phyloP scores from a whole-genome alignment of 805 yeast genomes.

The Saturnispora halmiae region DNA sequence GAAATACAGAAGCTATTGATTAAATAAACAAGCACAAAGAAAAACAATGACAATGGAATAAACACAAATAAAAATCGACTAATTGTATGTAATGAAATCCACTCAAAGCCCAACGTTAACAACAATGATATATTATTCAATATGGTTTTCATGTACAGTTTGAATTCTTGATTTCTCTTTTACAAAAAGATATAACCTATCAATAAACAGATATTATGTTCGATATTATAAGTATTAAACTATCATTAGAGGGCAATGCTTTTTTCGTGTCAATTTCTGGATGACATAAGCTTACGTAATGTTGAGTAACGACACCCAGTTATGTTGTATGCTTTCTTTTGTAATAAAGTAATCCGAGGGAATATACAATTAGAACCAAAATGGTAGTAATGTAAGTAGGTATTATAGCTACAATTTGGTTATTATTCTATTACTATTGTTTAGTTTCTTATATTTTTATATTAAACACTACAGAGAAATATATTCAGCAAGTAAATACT shows the following conservation, averaged over 20 bases:
- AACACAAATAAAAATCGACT: slow-evolving; percentile 6
- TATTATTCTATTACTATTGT: not conserved
- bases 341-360: not conserved
- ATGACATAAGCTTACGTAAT: too few species aligned
- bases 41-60: slow-evolving; percentile 5
- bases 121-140: not conserved
- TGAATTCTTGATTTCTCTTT: too few species aligned
- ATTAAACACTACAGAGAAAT: slow-evolving; percentile 9
- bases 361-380: not conserved
- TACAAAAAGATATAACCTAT: too few species aligned
- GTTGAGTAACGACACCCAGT: too few species aligned
- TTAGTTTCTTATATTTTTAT: slow-evolving; percentile 5
- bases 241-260: too few species aligned
- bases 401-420: not conserved
- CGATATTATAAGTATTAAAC: too few species aligned
- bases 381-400: too few species aligned
- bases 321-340: too few species aligned
- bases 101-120: not conserved
- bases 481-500: slow-evolving; percentile 12
- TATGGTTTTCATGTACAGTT: not conserved
- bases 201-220: too few species aligned
- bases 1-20: slow-evolving; percentile 11
- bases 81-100: slow-evolving; percentile 1
- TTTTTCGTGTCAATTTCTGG: too few species aligned
- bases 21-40: not conserved